Evolutionary conservation across 2,329 filamentous ascomycete species (phyloP).

Genomic region (Pseudocercospora fijiensis): DNA sequence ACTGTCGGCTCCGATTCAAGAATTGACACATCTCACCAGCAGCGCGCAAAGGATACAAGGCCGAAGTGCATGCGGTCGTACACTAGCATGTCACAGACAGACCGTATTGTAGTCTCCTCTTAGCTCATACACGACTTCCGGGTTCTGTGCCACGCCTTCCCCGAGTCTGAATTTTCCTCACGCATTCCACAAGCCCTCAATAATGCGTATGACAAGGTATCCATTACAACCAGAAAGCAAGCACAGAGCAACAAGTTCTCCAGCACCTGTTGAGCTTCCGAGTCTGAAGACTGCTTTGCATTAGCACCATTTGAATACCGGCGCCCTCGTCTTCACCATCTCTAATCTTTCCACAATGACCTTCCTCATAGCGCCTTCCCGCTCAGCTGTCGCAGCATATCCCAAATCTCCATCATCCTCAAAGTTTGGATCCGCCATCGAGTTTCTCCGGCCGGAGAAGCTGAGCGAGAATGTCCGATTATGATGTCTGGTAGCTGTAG

Average conservation of each 20-base stretch:
- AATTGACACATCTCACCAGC: not conserved
- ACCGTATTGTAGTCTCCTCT: not conserved
- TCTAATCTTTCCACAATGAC: constrained; percentile 96
- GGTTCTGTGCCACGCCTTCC: not conserved
- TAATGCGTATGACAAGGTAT: not conserved
- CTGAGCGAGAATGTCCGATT: constrained; percentile 48
- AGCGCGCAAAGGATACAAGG: not conserved
- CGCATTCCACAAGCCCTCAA: not conserved
- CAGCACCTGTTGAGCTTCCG: not conserved
- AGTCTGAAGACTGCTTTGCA: not conserved
- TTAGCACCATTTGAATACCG: constrained; percentile 95
- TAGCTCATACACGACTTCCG: not conserved
- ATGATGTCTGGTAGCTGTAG: constrained; percentile 21
- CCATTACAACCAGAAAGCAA: not conserved
- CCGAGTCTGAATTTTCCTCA: not conserved
- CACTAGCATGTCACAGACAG: not conserved
- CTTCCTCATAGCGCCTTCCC: constrained; percentile 86
- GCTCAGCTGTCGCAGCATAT: constrained; percentile 88
- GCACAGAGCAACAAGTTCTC: not conserved
- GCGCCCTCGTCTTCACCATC: constrained; percentile 91
- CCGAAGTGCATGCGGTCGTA: not conserved
- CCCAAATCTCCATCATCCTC: constrained; percentile 90
- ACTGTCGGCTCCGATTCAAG: not conserved
- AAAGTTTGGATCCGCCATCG: constrained; percentile 17
- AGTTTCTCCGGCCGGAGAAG: constrained; percentile 18